Evolutionary conservation across 2,329 filamentous ascomycete genomes (phyloP).

Genomic region (Talaromyces rugulosus): DNA sequence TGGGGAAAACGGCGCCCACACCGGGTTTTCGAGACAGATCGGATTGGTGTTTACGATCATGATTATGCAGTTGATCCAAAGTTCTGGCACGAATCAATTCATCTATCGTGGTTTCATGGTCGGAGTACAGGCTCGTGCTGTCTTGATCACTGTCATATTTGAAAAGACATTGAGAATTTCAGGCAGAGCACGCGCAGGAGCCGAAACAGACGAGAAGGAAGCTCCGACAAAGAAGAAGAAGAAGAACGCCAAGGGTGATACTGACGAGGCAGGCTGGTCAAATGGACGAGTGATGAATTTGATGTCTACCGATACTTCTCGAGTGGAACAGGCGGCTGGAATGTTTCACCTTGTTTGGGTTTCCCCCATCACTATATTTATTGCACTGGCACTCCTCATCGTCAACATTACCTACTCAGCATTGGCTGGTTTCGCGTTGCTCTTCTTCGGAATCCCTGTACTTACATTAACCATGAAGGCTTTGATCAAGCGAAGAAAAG

Average conservation of each 20-base stretch:
- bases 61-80: constrained; percentile 3
- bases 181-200: not conserved
- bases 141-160: not conserved
- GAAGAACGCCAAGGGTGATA: not conserved
- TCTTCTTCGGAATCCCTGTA: not conserved
- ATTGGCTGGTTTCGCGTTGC: not conserved
- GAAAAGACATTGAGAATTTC: constrained; percentile 4
- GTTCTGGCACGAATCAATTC: constrained; percentile 2
- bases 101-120: not conserved
- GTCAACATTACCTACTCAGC: constrained; percentile 4
- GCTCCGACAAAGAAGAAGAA: not conserved
- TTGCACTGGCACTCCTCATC: constrained; percentile 3
- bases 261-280: not conserved
- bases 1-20: not conserved
- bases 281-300: constrained; percentile 6
- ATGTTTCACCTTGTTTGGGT: constrained; percentile 4
- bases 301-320: constrained; percentile 1
- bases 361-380: not conserved
- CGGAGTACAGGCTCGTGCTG: not conserved
- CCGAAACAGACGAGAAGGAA: not conserved
- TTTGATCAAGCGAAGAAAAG: not conserved
- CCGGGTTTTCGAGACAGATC: not conserved
- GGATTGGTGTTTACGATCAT: not conserved
- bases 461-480: not conserved
- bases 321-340: constrained; percentile 1